Conservation (phyloP, 768 basidiomycete genomes). For the Atractiella rhizophila region DNA sequence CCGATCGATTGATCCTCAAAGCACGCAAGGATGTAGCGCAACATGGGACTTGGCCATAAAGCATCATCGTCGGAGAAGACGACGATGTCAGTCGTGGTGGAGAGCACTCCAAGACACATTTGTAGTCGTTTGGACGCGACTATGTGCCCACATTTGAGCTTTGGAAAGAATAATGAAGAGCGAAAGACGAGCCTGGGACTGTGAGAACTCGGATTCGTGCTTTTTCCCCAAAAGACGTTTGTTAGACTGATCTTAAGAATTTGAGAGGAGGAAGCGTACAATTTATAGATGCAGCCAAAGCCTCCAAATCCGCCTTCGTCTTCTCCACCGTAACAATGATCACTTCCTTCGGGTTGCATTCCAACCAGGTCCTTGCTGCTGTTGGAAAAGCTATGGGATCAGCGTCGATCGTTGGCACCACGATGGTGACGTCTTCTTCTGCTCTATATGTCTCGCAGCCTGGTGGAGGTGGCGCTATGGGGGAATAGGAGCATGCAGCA, state of each 20-base stretch:
- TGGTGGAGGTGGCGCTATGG: constrained; percentile 70
- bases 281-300: constrained; percentile 66
- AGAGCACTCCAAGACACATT: constrained; percentile 78
- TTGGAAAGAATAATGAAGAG: too few species aligned
- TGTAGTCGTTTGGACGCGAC: constrained; percentile 86
- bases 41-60: constrained; percentile 74
- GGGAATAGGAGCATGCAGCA: constrained; percentile 55
- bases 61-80: constrained; percentile 89
- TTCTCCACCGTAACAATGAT: constrained; percentile 58
- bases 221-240: too few species aligned
- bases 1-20: constrained; percentile 87
- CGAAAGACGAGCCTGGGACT: constrained; percentile 5
- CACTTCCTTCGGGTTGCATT: constrained; percentile 66
- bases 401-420: constrained; percentile 86
- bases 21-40: constrained; percentile 69
- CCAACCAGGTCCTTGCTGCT: constrained; percentile 74
- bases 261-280: too few species aligned
- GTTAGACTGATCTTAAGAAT: too few species aligned
- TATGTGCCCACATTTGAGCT: too few species aligned
- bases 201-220: constrained; percentile 12
- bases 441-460: constrained; percentile 74
- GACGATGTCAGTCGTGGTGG: constrained; percentile 45
- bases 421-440: constrained; percentile 80
- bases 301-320: constrained; percentile 68
- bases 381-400: constrained; percentile 90